Evolutionary conservation across 1,284 basidiomycete genomes (phyloP).

Genomic region (Phylloporus sp.): DNA sequence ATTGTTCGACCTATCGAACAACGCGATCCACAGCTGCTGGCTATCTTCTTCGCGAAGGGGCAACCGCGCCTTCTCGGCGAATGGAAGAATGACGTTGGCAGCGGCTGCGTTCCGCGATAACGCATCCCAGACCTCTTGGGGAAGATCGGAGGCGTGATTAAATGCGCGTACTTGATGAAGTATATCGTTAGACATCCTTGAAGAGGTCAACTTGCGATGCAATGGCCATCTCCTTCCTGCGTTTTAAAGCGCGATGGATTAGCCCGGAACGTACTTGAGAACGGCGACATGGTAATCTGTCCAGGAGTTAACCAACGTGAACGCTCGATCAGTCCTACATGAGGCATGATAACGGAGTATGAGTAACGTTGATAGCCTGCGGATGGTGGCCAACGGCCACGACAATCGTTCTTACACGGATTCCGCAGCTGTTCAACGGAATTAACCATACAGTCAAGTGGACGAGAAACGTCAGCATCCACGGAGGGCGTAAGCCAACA

Average conservation of each 20-base stretch:
- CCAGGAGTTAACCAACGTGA: not conserved
- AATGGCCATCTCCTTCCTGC: not conserved
- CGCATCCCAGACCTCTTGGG: slow-evolving; percentile 46
- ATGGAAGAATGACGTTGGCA: slow-evolving; percentile 66
- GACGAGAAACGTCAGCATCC: not conserved
- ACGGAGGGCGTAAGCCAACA: not conserved
- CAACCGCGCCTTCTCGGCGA: slow-evolving; percentile 40
- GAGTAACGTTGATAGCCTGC: not conserved
- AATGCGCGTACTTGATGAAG: slow-evolving; percentile 11
- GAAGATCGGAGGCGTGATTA: slow-evolving; percentile 35
- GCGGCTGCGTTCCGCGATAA: slow-evolving; percentile 49
- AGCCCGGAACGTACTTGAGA: not conserved
- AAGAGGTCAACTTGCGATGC: slow-evolving; percentile 1
- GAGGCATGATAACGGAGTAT: not conserved
- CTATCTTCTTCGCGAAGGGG: slow-evolving; percentile 33
- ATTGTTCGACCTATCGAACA: slow-evolving; percentile 35
- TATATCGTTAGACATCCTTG: slow-evolving; percentile 9
- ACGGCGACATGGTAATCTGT: not conserved
- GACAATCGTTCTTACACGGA: not conserved
- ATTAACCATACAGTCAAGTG: not conserved
- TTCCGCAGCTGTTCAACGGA: not conserved
- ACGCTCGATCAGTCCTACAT: not conserved
- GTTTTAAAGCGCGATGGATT: not conserved
- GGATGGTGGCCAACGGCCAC: not conserved
- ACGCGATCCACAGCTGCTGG: slow-evolving; percentile 61